Conservation (phyloP, 495 filamentous ascomycete genomes). For the Cladorrhinum samala region DNA sequence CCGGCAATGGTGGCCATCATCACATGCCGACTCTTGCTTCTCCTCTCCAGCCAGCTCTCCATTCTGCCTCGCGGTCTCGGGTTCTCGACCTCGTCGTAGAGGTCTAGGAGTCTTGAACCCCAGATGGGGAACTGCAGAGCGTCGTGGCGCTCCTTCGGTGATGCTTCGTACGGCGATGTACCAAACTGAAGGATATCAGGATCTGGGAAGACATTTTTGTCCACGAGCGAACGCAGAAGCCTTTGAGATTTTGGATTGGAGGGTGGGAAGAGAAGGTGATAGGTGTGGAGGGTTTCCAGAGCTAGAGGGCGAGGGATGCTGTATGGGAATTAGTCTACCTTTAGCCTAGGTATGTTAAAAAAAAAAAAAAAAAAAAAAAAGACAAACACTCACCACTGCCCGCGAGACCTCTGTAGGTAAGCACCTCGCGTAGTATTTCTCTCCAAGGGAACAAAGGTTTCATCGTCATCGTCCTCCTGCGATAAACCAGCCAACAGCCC, state of each 20-base stretch:
- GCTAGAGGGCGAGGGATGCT: constrained; percentile 26
- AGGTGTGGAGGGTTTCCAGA: constrained; percentile 32
- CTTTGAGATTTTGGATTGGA: constrained; percentile 24
- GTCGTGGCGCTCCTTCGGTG: constrained; percentile 12
- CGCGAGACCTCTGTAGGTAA: too few relatives aligned
- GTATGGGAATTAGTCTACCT: neutral
- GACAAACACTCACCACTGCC: neutral
- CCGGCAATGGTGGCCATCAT: constrained; percentile 37
- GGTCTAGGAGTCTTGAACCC: constrained; percentile 26
- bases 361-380: neutral
- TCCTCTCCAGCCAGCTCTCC: constrained; percentile 34
- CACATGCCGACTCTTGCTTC: constrained; percentile 32
- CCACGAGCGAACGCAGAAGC: constrained; percentile 28
- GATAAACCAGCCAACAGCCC: constrained; percentile 20
- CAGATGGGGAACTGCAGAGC: constrained; percentile 26
- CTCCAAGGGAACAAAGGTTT: too few relatives aligned
- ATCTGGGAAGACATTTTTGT: constrained; percentile 26
- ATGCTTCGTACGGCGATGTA: constrained; percentile 4
- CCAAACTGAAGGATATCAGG: constrained; percentile 14
- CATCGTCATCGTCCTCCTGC: constrained; percentile 4
- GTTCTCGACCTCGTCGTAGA: constrained; percentile 36
- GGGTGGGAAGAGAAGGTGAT: constrained; percentile 32
- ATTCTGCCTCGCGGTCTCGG: constrained; percentile 31
- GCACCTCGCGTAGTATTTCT: too few relatives aligned
- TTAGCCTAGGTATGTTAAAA: neutral